Conservation (phyloP, 148 eudicot genomes). For the Rhododendron williamsianum region DNA sequence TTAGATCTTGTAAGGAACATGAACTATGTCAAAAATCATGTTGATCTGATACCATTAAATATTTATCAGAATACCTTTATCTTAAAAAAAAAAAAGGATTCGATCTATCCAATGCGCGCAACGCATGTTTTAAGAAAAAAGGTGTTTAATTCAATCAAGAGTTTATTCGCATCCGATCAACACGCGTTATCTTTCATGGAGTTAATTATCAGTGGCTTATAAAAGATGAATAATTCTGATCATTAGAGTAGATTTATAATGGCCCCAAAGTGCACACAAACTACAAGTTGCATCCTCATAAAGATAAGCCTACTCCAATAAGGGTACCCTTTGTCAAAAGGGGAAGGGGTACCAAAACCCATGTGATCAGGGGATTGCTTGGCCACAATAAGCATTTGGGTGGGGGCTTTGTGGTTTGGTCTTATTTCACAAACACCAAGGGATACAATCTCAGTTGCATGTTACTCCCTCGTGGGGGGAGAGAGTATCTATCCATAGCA, state of each 20-base stretch:
- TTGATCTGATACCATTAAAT: not conserved
- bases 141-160: not conserved
- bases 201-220: not conserved
- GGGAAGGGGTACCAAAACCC: not conserved
- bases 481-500: not conserved
- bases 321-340: not conserved
- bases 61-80: not conserved
- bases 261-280: not conserved
- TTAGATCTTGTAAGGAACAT: not conserved
- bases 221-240: not conserved
- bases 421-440: not conserved
- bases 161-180: not conserved
- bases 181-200: not conserved
- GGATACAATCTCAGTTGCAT: conserved; percentile 3
- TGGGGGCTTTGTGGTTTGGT: not conserved
- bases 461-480: conserved; percentile 14
- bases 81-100: not conserved
- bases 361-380: not conserved
- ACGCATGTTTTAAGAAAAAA: not conserved
- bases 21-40: not conserved
- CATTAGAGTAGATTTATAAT: not conserved
- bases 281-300: not conserved
- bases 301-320: not conserved
- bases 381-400: not conserved
- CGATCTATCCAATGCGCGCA: not conserved